Evolutionary conservation across 2,329 filamentous ascomycete genomes (phyloP).

Genomic region (Thermoascus crustaceus): DNA sequence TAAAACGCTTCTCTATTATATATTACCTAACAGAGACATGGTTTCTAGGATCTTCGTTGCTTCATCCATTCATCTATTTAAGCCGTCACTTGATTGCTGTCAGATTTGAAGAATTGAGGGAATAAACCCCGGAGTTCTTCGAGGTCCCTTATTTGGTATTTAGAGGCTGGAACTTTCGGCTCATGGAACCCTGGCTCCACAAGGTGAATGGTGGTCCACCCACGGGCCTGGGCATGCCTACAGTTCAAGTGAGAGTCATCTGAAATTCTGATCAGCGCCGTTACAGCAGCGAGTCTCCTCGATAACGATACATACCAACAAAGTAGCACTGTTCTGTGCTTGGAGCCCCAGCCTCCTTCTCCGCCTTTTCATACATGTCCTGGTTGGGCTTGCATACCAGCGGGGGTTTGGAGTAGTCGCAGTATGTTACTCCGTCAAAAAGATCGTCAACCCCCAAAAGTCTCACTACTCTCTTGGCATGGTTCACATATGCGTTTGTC

Average conservation of each 20-base stretch:
- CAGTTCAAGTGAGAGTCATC: constrained; percentile 87
- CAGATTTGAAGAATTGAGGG: constrained; percentile 72
- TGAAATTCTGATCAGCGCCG: constrained; percentile 10
- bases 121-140: constrained; percentile 68
- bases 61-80: neutral
- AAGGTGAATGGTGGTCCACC: constrained; percentile 81
- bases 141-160: constrained; percentile 67
- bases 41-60: neutral
- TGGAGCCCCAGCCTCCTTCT: constrained; percentile 69
- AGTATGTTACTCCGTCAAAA: constrained; percentile 93
- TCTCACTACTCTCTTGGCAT: constrained; percentile 72
- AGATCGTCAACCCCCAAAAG: constrained; percentile 76
- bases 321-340: constrained; percentile 73
- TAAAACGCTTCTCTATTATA: no score
- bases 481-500: constrained; percentile 90
- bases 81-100: constrained; percentile 4
- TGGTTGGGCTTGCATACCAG: constrained; percentile 80
- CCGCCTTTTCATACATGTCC: constrained; percentile 81
- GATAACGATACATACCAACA: constrained; percentile 59
- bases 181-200: constrained; percentile 64
- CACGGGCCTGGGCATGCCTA: constrained; percentile 63
- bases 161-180: constrained; percentile 58
- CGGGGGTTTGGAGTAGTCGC: constrained; percentile 68
- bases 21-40: constrained; percentile 1
- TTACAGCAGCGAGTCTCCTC: constrained; percentile 5